Conservation (phyloP, 1,284 basidiomycete genomes). For the Cutaneotrichosporon cutaneum region DNA sequence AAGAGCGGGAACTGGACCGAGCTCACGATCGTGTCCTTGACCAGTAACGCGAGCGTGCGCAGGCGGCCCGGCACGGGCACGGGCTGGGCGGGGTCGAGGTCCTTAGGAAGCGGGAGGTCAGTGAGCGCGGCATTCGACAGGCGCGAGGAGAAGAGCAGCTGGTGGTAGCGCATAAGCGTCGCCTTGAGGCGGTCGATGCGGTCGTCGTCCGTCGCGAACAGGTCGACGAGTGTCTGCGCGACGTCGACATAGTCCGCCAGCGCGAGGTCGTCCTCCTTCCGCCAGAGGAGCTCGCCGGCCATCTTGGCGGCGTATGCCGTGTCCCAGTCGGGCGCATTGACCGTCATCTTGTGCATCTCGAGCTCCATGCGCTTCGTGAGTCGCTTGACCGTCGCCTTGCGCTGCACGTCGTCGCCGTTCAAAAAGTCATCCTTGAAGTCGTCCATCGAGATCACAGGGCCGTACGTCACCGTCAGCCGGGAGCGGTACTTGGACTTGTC, state of each 20-base stretch:
- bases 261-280: slow-evolving; percentile 67
- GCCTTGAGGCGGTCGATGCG: slow-evolving; percentile 63
- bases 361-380: slow-evolving; percentile 72
- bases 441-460: slow-evolving; percentile 72
- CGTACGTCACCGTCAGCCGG: slow-evolving; percentile 63
- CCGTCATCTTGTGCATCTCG: slow-evolving; percentile 70
- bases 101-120: slow-evolving; percentile 64
- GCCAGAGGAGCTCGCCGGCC: slow-evolving; percentile 87
- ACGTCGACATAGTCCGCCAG: slow-evolving; percentile 75
- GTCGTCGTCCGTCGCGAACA: slow-evolving; percentile 67
- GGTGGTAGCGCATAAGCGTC: slow-evolving; percentile 79
- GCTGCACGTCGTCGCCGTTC: slow-evolving; percentile 64
- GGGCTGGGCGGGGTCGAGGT: slow-evolving; percentile 71
- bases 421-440: slow-evolving; percentile 75
- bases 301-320: slow-evolving; percentile 80
- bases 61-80: slow-evolving; percentile 76
- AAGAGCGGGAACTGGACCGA: slow-evolving; percentile 80
- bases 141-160: slow-evolving; percentile 74
- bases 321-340: slow-evolving; percentile 94
- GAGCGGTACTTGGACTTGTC: slow-evolving; percentile 93
- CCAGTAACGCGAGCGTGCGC: slow-evolving; percentile 70
- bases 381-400: slow-evolving; percentile 79
- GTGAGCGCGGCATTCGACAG: slow-evolving; percentile 79
- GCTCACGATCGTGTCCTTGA: slow-evolving; percentile 70
- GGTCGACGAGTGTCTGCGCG: slow-evolving; percentile 85